phyloP scores from a whole-genome alignment of 2,329 filamentous ascomycete species.

The Akanthomyces uredinophilus region DNA sequence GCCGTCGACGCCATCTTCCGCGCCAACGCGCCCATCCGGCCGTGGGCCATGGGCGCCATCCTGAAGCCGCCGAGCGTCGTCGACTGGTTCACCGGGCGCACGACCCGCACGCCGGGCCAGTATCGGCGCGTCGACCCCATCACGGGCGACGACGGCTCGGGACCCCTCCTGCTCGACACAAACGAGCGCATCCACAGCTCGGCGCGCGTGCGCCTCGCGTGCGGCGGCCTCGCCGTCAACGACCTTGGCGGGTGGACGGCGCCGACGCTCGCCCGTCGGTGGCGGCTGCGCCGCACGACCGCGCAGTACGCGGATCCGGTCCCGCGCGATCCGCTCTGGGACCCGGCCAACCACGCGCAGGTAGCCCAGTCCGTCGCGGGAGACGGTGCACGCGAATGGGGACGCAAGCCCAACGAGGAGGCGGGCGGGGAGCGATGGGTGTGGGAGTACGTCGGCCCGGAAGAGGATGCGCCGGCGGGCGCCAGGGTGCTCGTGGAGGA shows the following conservation, averaged over 20 bases:
- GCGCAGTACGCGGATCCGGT: slow-evolving; percentile 32
- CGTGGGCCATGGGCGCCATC: slow-evolving; percentile 45
- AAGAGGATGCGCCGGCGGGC: slow-evolving; percentile 35
- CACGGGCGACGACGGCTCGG: slow-evolving; percentile 29
- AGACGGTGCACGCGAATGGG: not conserved
- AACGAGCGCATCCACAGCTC: slow-evolving; percentile 52
- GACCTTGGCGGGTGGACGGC: slow-evolving; percentile 44
- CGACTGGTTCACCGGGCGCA: slow-evolving; percentile 40
- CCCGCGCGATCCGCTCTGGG: slow-evolving; percentile 28
- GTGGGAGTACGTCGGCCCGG: slow-evolving; percentile 48
- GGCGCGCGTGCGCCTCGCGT: slow-evolving; percentile 48
- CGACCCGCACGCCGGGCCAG: slow-evolving; percentile 41
- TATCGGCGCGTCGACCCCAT: slow-evolving; percentile 41
- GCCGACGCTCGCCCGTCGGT: slow-evolving; percentile 37
- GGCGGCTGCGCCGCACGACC: slow-evolving; percentile 36
- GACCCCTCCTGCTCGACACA: slow-evolving; percentile 43
- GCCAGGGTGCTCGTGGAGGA: slow-evolving; percentile 47
- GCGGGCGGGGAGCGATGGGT: slow-evolving; percentile 39
- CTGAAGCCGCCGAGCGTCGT: slow-evolving; percentile 33
- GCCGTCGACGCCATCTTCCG: slow-evolving; percentile 44
- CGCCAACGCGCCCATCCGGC: slow-evolving; percentile 42
- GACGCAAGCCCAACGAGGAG: slow-evolving; percentile 21
- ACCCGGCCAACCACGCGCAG: slow-evolving; percentile 23
- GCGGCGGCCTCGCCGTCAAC: slow-evolving; percentile 44
- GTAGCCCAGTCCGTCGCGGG: not conserved